phyloP scores from a whole-genome alignment of 2,329 filamentous ascomycete species.

The Phoma herbarum region DNA sequence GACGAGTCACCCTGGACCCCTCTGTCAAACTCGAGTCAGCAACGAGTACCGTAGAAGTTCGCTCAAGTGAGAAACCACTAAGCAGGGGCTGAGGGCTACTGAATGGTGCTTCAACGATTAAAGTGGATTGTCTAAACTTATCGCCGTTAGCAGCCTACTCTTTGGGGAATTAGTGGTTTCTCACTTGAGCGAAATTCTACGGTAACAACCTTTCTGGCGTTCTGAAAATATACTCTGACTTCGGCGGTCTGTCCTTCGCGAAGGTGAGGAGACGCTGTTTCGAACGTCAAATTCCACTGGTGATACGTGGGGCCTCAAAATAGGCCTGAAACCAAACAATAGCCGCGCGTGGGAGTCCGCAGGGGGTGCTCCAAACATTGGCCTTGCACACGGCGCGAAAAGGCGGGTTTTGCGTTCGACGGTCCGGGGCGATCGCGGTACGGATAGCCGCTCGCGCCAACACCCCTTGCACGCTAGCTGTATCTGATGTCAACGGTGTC shows the following conservation, averaged over 20 bases:
- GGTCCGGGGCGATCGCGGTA: slow-evolving; percentile 22
- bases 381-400: slow-evolving; percentile 13
- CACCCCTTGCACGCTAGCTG: slow-evolving; percentile 12
- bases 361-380: slow-evolving; percentile 11
- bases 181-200: too few relatives aligned
- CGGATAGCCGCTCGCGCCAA: slow-evolving; percentile 12
- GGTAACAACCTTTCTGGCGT: background rate
- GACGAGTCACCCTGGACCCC: slow-evolving; percentile 5
- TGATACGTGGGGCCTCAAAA: slow-evolving; percentile 4
- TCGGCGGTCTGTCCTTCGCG: slow-evolving; percentile 3
- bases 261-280: slow-evolving; percentile 13
- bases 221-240: background rate
- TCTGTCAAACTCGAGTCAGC: slow-evolving; percentile 1
- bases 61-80: too few relatives aligned
- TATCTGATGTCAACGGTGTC: slow-evolving; percentile 4
- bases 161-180: too few relatives aligned
- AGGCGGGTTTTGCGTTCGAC: slow-evolving; percentile 11
- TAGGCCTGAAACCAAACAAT: slow-evolving; percentile 25
- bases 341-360: slow-evolving; percentile 12
- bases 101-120: too few relatives aligned
- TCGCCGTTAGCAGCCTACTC: too few relatives aligned
- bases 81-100: too few relatives aligned
- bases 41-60: background rate
- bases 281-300: background rate
- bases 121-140: too few relatives aligned